These are phyloP conservation scores for Aspergillus hiratsukae DNA, from an alignment of 2,329 filamentous ascomycete genomes.

Conservation along the genomic window DNA sequence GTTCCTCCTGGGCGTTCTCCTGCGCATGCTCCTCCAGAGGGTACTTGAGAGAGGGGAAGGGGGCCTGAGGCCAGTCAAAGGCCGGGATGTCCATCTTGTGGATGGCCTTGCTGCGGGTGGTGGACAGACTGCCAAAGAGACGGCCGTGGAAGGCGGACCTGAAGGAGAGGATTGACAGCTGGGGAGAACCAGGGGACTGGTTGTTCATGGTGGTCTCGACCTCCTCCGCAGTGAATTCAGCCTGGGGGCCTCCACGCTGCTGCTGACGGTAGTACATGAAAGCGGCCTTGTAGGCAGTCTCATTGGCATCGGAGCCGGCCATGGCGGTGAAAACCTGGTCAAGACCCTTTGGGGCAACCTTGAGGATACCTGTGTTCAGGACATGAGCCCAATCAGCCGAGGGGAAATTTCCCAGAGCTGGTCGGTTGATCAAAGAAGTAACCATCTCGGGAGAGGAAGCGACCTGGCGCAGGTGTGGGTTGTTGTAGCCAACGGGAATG, in stretches of 20 bases:
- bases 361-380: slow-evolving; percentile 74
- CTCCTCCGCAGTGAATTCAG: slow-evolving; percentile 77
- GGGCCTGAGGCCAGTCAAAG: slow-evolving; percentile 90
- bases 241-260: slow-evolving; percentile 71
- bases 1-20: slow-evolving; percentile 78
- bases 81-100: slow-evolving; percentile 94
- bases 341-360: slow-evolving; percentile 75
- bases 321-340: slow-evolving; percentile 88
- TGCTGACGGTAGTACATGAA: slow-evolving; percentile 87
- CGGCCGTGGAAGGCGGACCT: slow-evolving; percentile 85
- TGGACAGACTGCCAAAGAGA: slow-evolving; percentile 80
- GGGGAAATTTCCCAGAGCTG: slow-evolving; percentile 87
- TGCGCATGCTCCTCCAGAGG: slow-evolving; percentile 73
- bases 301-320: slow-evolving; percentile 87
- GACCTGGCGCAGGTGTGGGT: slow-evolving; percentile 66
- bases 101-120: slow-evolving; percentile 86
- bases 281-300: slow-evolving; percentile 90
- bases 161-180: slow-evolving; percentile 85
- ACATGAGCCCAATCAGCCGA: slow-evolving; percentile 77
- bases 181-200: slow-evolving; percentile 69
- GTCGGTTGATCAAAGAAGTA: slow-evolving; percentile 77
- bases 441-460: slow-evolving; percentile 75
- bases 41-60: slow-evolving; percentile 82
- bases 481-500: slow-evolving; percentile 91
- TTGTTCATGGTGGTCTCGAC: slow-evolving; percentile 74